Evolutionary conservation across 768 basidiomycete genomes (phyloP).

Genomic region (Mycena indigotica): DNA sequence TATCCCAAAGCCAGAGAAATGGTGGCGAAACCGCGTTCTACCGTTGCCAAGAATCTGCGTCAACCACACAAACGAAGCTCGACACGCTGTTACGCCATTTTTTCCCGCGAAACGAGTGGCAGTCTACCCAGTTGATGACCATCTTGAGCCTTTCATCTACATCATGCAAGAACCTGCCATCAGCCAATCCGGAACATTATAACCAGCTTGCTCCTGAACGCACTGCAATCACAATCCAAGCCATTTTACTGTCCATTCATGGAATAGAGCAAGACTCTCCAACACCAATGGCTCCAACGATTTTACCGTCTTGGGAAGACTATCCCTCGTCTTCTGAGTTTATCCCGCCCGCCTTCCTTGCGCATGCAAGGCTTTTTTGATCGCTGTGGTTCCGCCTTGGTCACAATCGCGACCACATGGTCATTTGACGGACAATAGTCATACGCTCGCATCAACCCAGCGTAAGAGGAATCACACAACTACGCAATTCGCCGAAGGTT

Average conservation of each 20-base stretch:
- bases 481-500: constrained; percentile 71
- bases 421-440: constrained; percentile 87
- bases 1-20: constrained; percentile 82
- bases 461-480: constrained; percentile 72
- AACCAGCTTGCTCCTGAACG: constrained; percentile 69
- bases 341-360: constrained; percentile 55
- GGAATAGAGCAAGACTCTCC: constrained; percentile 70
- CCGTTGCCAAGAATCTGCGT: constrained; percentile 82
- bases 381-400: constrained; percentile 58
- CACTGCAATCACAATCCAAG: constrained; percentile 72
- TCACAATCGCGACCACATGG: constrained; percentile 58
- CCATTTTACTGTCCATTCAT: constrained; percentile 72
- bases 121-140: constrained; percentile 71
- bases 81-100: constrained; percentile 71
- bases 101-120: constrained; percentile 71
- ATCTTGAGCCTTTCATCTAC: constrained; percentile 73
- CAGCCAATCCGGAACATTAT: constrained; percentile 42
- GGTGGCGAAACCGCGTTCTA: constrained; percentile 88
- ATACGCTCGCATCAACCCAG: constrained; percentile 54
- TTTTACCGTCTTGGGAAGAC: constrained; percentile 56
- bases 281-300: constrained; percentile 79
- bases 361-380: constrained; percentile 77
- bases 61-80: constrained; percentile 78
- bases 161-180: constrained; percentile 73
- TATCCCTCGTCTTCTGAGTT: constrained; percentile 72